A percentile compares a stretch with the other conserved stretches of the same genome.
phyloP scores from a whole-genome alignment of 257 asterid genomes.

The Capsicum pubescens region DNA sequence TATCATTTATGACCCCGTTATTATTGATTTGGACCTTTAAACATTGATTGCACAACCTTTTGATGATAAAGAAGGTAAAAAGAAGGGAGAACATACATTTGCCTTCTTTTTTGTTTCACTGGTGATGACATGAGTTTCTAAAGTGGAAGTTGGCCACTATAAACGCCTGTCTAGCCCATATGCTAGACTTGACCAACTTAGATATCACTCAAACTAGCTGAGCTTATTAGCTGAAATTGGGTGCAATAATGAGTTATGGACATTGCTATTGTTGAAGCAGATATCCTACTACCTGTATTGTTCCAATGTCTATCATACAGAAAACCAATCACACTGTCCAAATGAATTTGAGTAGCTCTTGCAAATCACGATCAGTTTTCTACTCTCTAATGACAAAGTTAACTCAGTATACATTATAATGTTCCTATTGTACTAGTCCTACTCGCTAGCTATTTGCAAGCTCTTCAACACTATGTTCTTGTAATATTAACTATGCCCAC shows the following conservation, averaged over 20 bases:
- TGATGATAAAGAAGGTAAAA: constrained; percentile 20
- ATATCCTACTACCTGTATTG: neutral
- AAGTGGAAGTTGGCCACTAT: neutral
- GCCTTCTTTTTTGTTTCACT: neutral
- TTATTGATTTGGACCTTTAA: neutral
- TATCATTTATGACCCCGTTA: neutral
- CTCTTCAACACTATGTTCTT: neutral
- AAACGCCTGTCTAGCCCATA: neutral
- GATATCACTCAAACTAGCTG: neutral
- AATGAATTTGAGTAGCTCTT: neutral
- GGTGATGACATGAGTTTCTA: neutral
- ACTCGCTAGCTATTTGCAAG: neutral
- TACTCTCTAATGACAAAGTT: neutral
- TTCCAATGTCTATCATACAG: neutral
- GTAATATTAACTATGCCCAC: neutral
- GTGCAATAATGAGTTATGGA: neutral
- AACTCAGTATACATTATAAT: neutral
- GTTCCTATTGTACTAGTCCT: neutral
- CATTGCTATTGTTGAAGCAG: neutral
- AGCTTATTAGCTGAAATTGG: neutral
- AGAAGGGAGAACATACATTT: neutral
- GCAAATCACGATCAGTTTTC: neutral
- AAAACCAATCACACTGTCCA: neutral
- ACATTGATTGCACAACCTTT: neutral
- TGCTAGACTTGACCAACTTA: neutral